Base-by-base conservation (phyloP, 2,329 filamentous ascomycete genomes). In the Dryadomyces quercivorus region DNA sequence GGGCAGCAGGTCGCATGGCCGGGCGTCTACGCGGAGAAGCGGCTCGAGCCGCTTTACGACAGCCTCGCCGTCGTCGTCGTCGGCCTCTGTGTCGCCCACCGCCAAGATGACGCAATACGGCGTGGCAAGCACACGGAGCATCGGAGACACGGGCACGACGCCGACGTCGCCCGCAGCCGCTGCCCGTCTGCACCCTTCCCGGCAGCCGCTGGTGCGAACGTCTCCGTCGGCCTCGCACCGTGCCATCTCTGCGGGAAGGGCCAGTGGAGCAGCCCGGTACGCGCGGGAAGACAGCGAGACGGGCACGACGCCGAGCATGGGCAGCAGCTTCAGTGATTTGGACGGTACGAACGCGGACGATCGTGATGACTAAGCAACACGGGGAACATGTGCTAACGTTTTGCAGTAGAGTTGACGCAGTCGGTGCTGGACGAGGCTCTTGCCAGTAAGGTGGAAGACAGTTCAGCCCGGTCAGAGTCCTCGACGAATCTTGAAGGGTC, bases 291-390 rank as follows among this genome's bases (percentile, higher is more conserved):
- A 80, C 13, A 88, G 84, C 63, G 85, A 89, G 58, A 84, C 52
- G 2, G 59, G 58, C 36, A 61, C 84, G 15, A 85, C 83, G 15
- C 85, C 84, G 1, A 89, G 85, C 61, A 89, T 90, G 82, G 86
- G 87, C 1, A 92, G 87, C 66, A 91, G 86, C 62, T 93, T 89
- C 63, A 92, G 86, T 67, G 88, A 93, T 70, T 75, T 94, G 46
- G 88, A 92, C 65, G 86, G 86, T 80, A 72, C 57, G 66, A n/a
- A n/a, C n/a, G n/a, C n/a, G n/a, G n/a, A n/a, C n/a, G n/a, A n/a
- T n/a, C n/a, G n/a, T n/a, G n/a, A 10, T 16, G 43, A n/a, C n/a
- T 13, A 21, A 5, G 5, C 20, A 13, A 21, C 44, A 16, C 21
- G 38, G 16, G 12, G 38, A 15, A n/a, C 42, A n/a, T 7, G 15